Conservation (phyloP, 768 basidiomycete genomes). For the Podaxis rugospora region DNA sequence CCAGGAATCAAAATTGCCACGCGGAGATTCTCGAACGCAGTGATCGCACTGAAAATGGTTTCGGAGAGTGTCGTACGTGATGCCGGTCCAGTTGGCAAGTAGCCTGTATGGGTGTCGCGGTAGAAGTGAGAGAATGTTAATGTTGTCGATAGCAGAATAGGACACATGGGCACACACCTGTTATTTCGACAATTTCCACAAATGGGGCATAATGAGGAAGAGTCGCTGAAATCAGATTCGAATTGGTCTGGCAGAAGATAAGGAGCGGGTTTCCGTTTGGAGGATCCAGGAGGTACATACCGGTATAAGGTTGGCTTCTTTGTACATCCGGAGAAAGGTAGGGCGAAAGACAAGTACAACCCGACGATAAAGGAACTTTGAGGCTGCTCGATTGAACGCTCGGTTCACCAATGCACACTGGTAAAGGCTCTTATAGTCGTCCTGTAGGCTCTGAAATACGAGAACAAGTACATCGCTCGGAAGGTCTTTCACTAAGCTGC, state of each 20-base stretch:
- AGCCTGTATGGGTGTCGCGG: constrained; percentile 7
- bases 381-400: constrained; percentile 40
- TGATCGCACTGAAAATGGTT: constrained; percentile 22
- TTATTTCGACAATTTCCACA: constrained; percentile 40
- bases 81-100: constrained; percentile 14
- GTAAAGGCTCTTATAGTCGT: constrained; percentile 33
- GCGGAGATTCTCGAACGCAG: constrained; percentile 26
- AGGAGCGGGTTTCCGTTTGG: constrained; percentile 1
- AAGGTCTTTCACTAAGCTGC: constrained; percentile 12
- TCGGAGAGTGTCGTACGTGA: constrained; percentile 16
- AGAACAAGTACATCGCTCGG: constrained; percentile 31
- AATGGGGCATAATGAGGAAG: constrained; percentile 33
- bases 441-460: constrained; percentile 26
- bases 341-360: constrained; percentile 39
- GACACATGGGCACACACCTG: constrained; percentile 36
- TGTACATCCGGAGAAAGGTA: constrained; percentile 27
- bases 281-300: background rate
- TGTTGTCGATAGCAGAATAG: constrained; percentile 2
- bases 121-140: background rate
- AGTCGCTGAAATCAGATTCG: constrained; percentile 36
- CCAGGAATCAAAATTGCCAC: constrained; percentile 25
- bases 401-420: constrained; percentile 41
- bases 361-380: constrained; percentile 39
- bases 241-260: constrained; percentile 19
- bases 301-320: constrained; percentile 17